phyloP scores from a whole-genome alignment of 495 filamentous ascomycete species.

The Aspergillus mulundensis region DNA sequence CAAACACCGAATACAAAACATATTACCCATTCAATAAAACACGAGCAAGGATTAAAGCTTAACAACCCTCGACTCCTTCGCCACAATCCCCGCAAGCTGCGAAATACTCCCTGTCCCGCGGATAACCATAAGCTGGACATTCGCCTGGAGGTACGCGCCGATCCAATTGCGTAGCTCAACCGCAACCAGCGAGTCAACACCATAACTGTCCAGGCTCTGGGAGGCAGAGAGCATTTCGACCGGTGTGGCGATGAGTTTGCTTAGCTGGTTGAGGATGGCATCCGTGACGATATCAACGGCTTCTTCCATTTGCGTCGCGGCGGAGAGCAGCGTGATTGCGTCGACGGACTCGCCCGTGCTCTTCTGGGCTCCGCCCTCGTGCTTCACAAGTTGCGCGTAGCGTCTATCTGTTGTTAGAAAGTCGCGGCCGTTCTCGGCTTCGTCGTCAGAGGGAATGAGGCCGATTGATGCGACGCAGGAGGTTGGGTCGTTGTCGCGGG shows the following conservation, averaged over 20 bases:
- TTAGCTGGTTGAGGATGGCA: slow-evolving; percentile 10
- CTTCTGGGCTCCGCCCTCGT: not conserved
- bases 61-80: slow-evolving; percentile 11
- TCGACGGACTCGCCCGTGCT: slow-evolving; percentile 2
- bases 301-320: slow-evolving; percentile 7
- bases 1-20: not conserved
- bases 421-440: not conserved
- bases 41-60: not conserved
- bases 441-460: slow-evolving; percentile 2
- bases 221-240: slow-evolving; percentile 8
- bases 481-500: not conserved
- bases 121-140: slow-evolving; percentile 14
- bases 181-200: slow-evolving; percentile 35
- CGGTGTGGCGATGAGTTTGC: slow-evolving; percentile 9
- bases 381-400: slow-evolving; percentile 4
- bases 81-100: slow-evolving; percentile 8
- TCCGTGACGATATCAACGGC: slow-evolving; percentile 5
- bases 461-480: slow-evolving; percentile 6
- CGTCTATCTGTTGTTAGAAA: slow-evolving; percentile 6
- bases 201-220: slow-evolving; percentile 18
- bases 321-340: slow-evolving; percentile 3
- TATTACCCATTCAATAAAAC: not conserved
- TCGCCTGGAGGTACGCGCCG: slow-evolving; percentile 8
- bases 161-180: slow-evolving; percentile 34
- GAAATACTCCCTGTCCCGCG: slow-evolving; percentile 6